These are phyloP conservation scores for Graphilbum ipis-grandicollis DNA, from an alignment of 2,329 filamentous ascomycete genomes.

Conservation along the genomic window DNA sequence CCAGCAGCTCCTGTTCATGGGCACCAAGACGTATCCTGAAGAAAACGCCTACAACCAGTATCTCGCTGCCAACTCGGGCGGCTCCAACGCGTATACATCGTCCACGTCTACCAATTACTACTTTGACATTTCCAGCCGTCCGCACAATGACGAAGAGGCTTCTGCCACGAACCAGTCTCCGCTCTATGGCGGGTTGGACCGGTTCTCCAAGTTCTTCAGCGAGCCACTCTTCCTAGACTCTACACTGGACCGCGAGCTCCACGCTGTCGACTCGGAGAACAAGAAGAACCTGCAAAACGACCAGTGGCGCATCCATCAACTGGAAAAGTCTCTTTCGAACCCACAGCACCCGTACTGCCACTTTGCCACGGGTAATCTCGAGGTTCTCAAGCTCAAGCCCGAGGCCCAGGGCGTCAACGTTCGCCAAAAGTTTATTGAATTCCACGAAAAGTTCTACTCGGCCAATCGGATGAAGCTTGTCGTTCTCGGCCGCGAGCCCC, in stretches of 20 bases:
- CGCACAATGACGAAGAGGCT: slow-evolving; percentile 40
- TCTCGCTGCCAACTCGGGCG: slow-evolving; percentile 73
- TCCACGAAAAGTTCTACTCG: slow-evolving; percentile 78
- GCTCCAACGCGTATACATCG: slow-evolving; percentile 89
- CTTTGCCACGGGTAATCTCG: slow-evolving; percentile 79
- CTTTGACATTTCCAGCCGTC: slow-evolving; percentile 81
- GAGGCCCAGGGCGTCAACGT: slow-evolving; percentile 69
- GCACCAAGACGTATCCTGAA: slow-evolving; percentile 89
- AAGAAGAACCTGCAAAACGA: slow-evolving; percentile 95
- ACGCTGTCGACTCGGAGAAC: slow-evolving; percentile 86
- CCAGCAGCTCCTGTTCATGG: slow-evolving; percentile 78
- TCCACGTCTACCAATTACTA: slow-evolving; percentile 93
- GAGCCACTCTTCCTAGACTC: slow-evolving; percentile 71
- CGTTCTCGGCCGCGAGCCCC: slow-evolving; percentile 61
- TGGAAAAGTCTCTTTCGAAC: slow-evolving; percentile 79
- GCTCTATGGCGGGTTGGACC: slow-evolving; percentile 67
- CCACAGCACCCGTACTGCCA: slow-evolving; percentile 77
- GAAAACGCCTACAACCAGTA: slow-evolving; percentile 96
- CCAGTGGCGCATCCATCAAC: slow-evolving; percentile 70
- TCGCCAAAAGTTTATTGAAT: slow-evolving; percentile 79
- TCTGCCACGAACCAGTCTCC: slow-evolving; percentile 39
- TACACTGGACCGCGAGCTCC: slow-evolving; percentile 72
- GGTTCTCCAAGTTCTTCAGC: slow-evolving; percentile 90
- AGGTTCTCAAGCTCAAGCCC: slow-evolving; percentile 70
- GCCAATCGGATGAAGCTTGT: slow-evolving; percentile 89